These are phyloP conservation scores for Saccharomycopsis hybrid DNA, from an alignment of 1,139 yeast species.

Conservation along the genomic window DNA sequence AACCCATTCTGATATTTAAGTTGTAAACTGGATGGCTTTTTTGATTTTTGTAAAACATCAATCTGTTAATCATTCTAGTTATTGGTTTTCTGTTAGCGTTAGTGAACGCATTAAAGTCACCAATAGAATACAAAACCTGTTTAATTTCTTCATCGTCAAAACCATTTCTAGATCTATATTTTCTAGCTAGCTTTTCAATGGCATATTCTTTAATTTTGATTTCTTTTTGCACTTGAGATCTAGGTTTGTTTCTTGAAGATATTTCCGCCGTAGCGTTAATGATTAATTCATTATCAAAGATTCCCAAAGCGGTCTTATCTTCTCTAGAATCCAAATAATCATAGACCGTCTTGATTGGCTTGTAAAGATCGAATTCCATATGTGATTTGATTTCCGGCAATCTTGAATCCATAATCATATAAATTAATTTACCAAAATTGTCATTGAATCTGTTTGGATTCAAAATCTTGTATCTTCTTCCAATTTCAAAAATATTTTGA, in stretches of 20 bases:
- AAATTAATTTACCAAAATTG: conserved; percentile 66
- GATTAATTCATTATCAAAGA: conserved; percentile 50
- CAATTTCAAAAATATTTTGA: conserved; percentile 60
- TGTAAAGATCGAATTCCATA: conserved; percentile 65
- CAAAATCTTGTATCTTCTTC: conserved; percentile 72
- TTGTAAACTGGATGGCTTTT: conserved; percentile 35
- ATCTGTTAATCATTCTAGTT: conserved; percentile 46
- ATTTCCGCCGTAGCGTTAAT: conserved; percentile 61
- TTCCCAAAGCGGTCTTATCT: conserved; percentile 32
- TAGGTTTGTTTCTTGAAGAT: conserved; percentile 46
- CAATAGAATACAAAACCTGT: conserved; percentile 63
- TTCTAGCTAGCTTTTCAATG: conserved; percentile 47
- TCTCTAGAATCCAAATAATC: conserved; percentile 33
- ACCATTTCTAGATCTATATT: conserved; percentile 31
- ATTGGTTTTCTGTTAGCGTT: conserved; percentile 62
- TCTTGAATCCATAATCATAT: conserved; percentile 76
- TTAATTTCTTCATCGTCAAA: conserved; percentile 51
- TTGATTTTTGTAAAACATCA: conserved; percentile 44
- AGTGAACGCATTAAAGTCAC: conserved; percentile 68
- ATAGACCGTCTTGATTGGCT: conserved; percentile 59
- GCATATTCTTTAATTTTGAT: conserved; percentile 58
- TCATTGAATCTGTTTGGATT: conserved; percentile 73
- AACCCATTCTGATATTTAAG: conserved; percentile 58
- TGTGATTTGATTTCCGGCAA: conserved; percentile 59
- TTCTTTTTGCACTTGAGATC: conserved; percentile 45